A percentile compares a stretch with the other conserved stretches of the same genome.
phyloP scores from a whole-genome alignment of 1,139 yeast genomes.

The Scheffersomyces quercinus region DNA sequence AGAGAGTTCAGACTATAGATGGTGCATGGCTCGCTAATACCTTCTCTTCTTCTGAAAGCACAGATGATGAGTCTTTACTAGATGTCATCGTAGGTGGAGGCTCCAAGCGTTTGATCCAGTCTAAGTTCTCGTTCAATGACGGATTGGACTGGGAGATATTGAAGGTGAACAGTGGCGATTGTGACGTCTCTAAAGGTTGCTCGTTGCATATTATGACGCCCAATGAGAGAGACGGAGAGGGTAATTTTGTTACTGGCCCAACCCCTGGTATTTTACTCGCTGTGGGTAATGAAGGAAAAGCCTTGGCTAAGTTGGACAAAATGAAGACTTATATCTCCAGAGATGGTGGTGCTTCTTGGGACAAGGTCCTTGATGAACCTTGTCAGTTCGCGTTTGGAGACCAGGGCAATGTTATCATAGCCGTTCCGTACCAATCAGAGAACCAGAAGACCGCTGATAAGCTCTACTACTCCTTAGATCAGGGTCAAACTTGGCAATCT shows the following conservation, averaged over 20 bases:
- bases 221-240: conserved; percentile 54
- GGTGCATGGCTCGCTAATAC: conserved; percentile 68
- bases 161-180: conserved; percentile 44
- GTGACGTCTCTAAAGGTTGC: conserved; percentile 50
- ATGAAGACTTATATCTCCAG: conserved; percentile 64
- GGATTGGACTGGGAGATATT: conserved; percentile 65
- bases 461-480: conserved; percentile 69
- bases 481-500: conserved; percentile 66
- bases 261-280: conserved; percentile 75
- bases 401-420: conserved; percentile 73
- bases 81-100: conserved; percentile 32
- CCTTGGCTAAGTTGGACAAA: conserved; percentile 19
- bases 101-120: conserved; percentile 14
- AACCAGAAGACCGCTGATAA: conserved; percentile 17
- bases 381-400: conserved; percentile 71
- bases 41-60: conserved; percentile 23
- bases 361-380: conserved; percentile 53
- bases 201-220: conserved; percentile 57
- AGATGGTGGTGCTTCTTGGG: conserved; percentile 81
- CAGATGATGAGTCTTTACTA: conserved; percentile 17
- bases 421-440: conserved; percentile 44
- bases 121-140: conserved; percentile 58
- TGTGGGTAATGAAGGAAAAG: conserved; percentile 53
- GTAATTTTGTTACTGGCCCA: conserved; percentile 59
- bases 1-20: conserved; percentile 60